A percentile compares a stretch with the other conserved stretches of the same genome.
phyloP scores from a whole-genome alignment of 1,284 basidiomycete genomes.

The Ceratobasidium sp. region DNA sequence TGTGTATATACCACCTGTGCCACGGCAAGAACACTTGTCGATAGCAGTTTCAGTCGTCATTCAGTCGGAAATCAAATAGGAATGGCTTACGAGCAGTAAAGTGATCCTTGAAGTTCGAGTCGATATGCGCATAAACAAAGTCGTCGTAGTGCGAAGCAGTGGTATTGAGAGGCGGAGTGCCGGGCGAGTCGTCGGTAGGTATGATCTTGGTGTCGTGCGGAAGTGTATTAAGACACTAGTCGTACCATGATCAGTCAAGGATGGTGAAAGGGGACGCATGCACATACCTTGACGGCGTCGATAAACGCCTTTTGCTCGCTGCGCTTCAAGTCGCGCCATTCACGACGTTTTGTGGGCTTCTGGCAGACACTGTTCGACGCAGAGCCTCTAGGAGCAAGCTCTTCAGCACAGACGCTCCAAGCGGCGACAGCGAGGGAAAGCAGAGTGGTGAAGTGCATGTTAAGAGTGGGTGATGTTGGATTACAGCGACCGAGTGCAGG shows the following conservation, averaged over 20 bases:
- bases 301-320: constrained; percentile 25
- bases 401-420: not conserved
- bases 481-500: too few species aligned
- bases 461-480: not conserved
- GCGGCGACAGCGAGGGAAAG: not conserved
- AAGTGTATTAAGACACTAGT: constrained; percentile 23
- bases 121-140: constrained; percentile 39
- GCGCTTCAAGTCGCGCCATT: constrained; percentile 13
- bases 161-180: constrained; percentile 13
- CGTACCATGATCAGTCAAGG: not conserved
- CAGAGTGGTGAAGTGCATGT: not conserved
- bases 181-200: constrained; percentile 23
- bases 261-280: not conserved
- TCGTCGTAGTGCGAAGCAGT: constrained; percentile 30
- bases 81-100: constrained; percentile 30
- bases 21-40: constrained; percentile 35
- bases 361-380: not conserved
- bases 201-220: constrained; percentile 20
- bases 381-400: not conserved
- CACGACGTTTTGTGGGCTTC: constrained; percentile 5
- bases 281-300: constrained; percentile 35
- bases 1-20: constrained; percentile 36
- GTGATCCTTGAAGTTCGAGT: constrained; percentile 22
- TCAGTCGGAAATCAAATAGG: not conserved
- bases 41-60: not conserved